phyloP scores from a whole-genome alignment of 2,329 filamentous ascomycete species.

The Chrysoporthe puriensis region DNA sequence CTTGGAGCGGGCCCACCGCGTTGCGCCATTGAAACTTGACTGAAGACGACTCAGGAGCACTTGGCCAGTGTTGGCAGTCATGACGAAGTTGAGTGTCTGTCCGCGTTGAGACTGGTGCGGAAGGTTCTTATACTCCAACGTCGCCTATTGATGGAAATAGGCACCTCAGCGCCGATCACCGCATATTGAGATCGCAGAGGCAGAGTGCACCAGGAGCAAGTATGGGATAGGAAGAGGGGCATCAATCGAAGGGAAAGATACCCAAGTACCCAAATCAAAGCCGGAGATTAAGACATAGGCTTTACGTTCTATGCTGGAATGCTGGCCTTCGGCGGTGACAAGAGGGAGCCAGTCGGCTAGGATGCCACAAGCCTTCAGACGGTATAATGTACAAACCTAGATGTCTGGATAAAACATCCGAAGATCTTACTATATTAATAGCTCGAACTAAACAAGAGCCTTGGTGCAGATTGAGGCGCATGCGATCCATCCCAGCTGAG shows the following conservation, averaged over 20 bases:
- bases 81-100: neutral
- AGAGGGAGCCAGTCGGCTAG: neutral
- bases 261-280: neutral
- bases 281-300: neutral
- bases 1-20: neutral
- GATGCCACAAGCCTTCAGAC: no score
- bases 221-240: neutral
- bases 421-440: neutral
- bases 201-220: neutral
- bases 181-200: neutral
- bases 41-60: neutral
- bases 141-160: neutral
- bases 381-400: no score
- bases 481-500: neutral
- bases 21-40: neutral
- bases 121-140: neutral
- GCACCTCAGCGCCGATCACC: no score
- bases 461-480: slow-evolving; percentile 7
- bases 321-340: neutral
- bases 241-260: neutral
- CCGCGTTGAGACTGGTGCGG: neutral
- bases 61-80: neutral
- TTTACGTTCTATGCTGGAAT: neutral
- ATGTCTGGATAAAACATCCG: neutral
- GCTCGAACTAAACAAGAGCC: neutral